Evolutionary conservation across 2,329 filamentous ascomycete genomes (phyloP).

Genomic region (Ophiostoma angusticollis): DNA sequence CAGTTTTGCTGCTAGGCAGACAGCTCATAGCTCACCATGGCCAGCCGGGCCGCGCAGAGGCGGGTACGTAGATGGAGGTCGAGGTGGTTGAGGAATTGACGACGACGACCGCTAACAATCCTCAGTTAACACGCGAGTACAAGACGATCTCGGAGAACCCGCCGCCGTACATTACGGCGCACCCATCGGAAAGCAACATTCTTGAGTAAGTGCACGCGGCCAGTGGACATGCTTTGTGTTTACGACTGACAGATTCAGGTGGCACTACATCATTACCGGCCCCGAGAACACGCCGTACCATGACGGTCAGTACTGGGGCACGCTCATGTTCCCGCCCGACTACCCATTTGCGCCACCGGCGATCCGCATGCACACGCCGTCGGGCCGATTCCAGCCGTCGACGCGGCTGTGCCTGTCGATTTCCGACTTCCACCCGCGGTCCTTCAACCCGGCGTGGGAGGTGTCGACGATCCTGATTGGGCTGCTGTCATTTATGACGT

Average conservation of each 20-base stretch:
- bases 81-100: neutral
- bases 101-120: neutral
- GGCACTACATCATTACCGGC: conserved; percentile 92
- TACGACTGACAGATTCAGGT: conserved; percentile 34
- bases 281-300: conserved; percentile 90
- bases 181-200: conserved; percentile 83
- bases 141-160: conserved; percentile 58
- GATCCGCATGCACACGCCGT: conserved; percentile 98
- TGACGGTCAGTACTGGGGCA: conserved; percentile 95
- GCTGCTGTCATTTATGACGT: conserved; percentile 93
- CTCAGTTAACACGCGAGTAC: conserved; percentile 48
- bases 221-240: neutral
- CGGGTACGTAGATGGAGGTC: conserved; percentile 35
- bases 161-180: conserved; percentile 76
- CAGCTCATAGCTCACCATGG: too few relatives aligned
- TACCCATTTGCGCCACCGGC: conserved; percentile 95
- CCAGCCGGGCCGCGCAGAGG: conserved; percentile 60
- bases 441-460: conserved; percentile 97
- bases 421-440: conserved; percentile 93
- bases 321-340: conserved; percentile 85
- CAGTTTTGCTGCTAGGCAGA: too few relatives aligned
- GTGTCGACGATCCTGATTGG: conserved; percentile 94
- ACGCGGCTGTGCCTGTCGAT: conserved; percentile 90
- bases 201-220: conserved; percentile 51
- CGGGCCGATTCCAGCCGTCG: conserved; percentile 85